A percentile compares a stretch with the other conserved stretches of the same genome.
Evolutionary conservation across 2,329 filamentous ascomycete species (phyloP).

Genomic region (Diaporthe batatas): DNA sequence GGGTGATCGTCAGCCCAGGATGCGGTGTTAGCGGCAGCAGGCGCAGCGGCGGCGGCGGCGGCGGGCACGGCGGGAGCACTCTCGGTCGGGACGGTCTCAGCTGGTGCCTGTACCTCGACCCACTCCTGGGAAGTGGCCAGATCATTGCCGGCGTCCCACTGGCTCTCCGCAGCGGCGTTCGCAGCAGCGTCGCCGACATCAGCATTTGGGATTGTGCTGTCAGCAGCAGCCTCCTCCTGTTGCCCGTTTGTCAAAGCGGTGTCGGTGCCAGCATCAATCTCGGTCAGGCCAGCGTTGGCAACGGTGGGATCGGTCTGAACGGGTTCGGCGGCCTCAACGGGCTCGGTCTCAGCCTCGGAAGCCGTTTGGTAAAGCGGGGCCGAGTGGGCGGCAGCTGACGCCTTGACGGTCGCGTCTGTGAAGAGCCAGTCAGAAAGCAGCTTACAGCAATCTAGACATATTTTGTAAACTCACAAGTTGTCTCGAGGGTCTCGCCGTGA

Average conservation of each 20-base stretch:
- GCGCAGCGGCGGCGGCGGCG: conserved; percentile 67
- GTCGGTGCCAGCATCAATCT: conserved; percentile 68
- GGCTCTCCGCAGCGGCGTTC: conserved; percentile 73
- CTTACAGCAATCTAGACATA: background rate
- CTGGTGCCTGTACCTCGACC: conserved; percentile 77
- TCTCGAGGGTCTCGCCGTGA: conserved; percentile 72
- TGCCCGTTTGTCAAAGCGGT: conserved; percentile 55
- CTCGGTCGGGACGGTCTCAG: conserved; percentile 81
- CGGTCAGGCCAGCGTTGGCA: conserved; percentile 75
- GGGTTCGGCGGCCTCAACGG: conserved; percentile 47
- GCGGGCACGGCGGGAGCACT: conserved; percentile 73
- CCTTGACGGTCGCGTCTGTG: conserved; percentile 71
- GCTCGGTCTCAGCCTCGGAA: conserved; percentile 52
- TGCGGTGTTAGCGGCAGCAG: conserved; percentile 69
- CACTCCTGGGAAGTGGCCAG: conserved; percentile 73
- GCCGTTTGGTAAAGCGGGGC: conserved; percentile 52
- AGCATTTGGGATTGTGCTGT: conserved; percentile 62
- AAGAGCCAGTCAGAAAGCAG: conserved; percentile 32
- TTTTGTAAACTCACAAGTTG: conserved; percentile 74
- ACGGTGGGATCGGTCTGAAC: conserved; percentile 74
- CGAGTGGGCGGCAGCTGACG: conserved; percentile 66
- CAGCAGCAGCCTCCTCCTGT: conserved; percentile 48
- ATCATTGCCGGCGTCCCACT: conserved; percentile 71
- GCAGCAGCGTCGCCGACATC: conserved; percentile 66
- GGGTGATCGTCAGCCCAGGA: conserved; percentile 89